Evolutionary conservation across 257 asterid genomes (phyloP).

Genomic region (Verbena officinalis): DNA sequence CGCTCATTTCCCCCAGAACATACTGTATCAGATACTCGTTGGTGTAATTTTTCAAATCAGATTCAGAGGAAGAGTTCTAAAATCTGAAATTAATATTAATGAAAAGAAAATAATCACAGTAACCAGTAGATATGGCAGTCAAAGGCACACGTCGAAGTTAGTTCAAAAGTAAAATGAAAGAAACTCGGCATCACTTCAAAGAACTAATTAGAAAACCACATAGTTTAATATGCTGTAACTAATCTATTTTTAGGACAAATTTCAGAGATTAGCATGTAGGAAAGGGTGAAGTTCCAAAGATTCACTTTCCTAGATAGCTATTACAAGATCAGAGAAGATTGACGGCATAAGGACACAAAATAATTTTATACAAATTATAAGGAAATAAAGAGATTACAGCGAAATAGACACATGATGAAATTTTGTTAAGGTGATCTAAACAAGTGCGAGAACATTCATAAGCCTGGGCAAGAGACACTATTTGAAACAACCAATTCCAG

Average conservation of each 20-base stretch:
- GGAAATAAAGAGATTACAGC: not conserved
- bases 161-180: not conserved
- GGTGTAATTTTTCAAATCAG: not conserved
- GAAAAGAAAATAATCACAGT: not conserved
- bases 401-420: not conserved
- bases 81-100: not conserved
- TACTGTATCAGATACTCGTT: not conserved
- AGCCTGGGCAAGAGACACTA: no score
- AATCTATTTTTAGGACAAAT: not conserved
- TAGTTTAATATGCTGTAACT: no score
- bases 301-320: constrained; percentile 15
- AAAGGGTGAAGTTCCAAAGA: not conserved
- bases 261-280: not conserved
- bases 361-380: no score
- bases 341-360: not conserved
- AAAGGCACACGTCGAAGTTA: not conserved
- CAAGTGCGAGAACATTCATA: not conserved
- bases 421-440: not conserved
- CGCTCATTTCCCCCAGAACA: not conserved
- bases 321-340: not conserved
- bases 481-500: constrained; percentile 25
- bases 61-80: not conserved
- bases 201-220: not conserved
- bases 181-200: not conserved
- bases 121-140: not conserved